Conservation (phyloP, 225 moss, liverwort and hornwort species). For the Asterella californica region DNA sequence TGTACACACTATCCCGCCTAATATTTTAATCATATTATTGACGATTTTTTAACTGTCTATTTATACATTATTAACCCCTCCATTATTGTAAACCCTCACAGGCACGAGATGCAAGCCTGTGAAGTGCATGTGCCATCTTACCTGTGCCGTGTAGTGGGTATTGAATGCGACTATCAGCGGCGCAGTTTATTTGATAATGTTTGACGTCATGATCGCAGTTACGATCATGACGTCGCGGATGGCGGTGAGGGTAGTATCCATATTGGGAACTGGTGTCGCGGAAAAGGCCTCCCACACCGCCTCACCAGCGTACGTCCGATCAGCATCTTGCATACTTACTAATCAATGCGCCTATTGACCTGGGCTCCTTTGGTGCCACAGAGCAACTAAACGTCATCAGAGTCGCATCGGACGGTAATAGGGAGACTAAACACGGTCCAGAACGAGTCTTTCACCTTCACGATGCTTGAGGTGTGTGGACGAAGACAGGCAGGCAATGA, state of each 20-base stretch:
- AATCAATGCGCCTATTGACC: neutral
- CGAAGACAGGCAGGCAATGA: neutral
- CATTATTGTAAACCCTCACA: too few relatives aligned
- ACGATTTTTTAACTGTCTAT: too few relatives aligned
- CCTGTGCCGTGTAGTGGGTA: neutral
- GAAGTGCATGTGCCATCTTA: neutral
- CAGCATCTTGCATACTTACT: neutral
- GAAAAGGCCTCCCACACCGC: neutral
- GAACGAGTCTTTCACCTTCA: neutral
- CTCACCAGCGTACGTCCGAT: neutral
- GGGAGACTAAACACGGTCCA: neutral
- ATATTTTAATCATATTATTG: too few relatives aligned
- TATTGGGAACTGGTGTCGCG: conserved; percentile 2
- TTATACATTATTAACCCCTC: too few relatives aligned
- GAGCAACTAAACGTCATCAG: neutral
- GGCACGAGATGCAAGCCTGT: too few relatives aligned
- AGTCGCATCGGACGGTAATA: neutral
- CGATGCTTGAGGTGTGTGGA: neutral
- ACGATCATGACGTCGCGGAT: neutral
- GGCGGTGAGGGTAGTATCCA: neutral
- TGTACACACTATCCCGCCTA: too few relatives aligned
- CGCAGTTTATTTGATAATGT: neutral
- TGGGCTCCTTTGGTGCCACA: neutral
- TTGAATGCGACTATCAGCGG: neutral
- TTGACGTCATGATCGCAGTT: too few relatives aligned